Evolutionary conservation across 2,329 filamentous ascomycete species (phyloP).

Genomic region (Cryphonectria japonica): DNA sequence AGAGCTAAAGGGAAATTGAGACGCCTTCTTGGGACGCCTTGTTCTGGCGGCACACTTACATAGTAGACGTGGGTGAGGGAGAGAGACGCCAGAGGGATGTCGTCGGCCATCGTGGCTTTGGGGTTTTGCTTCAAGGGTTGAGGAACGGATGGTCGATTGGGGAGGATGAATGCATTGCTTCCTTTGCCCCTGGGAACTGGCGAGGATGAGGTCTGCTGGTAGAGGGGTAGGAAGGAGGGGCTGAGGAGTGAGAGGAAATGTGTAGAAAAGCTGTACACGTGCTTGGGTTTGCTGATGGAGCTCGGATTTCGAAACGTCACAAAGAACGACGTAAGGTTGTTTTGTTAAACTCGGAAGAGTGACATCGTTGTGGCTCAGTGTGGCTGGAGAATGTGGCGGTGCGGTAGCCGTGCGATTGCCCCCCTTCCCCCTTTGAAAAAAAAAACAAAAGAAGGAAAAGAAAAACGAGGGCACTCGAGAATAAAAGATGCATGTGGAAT

Average conservation of each 20-base stretch:
- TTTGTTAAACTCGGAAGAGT: background rate
- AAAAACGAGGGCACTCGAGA: background rate
- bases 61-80: slow-evolving; percentile 97
- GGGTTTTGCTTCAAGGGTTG: background rate
- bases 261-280: background rate
- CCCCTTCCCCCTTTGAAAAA: background rate
- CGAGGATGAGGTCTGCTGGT: slow-evolving; percentile 7
- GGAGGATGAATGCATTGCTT: slow-evolving; percentile 13
- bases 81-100: slow-evolving; percentile 76
- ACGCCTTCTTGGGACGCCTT: background rate
- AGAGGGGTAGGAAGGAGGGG: background rate
- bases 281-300: background rate
- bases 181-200: slow-evolving; percentile 18
- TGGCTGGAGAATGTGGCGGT: slow-evolving; percentile 6
- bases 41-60: slow-evolving; percentile 55
- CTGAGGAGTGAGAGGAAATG: background rate
- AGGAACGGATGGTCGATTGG: background rate
- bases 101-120: slow-evolving; percentile 42
- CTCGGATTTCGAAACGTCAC: slow-evolving; percentile 8
- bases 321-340: background rate
- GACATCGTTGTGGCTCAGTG: background rate
- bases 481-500: background rate
- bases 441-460: background rate
- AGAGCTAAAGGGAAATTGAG: background rate
- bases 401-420: background rate